phyloP scores from a whole-genome alignment of 225 moss, liverwort and hornwort species.

The Anthoceros angustus region DNA sequence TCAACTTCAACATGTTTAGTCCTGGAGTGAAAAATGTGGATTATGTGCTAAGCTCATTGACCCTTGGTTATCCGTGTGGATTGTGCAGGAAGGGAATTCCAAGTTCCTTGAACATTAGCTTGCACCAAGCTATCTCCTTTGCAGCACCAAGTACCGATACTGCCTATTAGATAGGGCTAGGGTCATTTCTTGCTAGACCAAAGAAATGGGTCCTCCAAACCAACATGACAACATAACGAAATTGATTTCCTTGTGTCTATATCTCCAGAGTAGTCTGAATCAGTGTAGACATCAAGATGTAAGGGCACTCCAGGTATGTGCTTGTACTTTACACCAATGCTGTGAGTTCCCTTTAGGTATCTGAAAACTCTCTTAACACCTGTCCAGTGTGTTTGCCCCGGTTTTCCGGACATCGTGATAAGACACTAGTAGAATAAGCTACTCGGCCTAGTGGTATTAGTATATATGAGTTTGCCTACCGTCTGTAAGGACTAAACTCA shows the following conservation, averaged over 20 bases:
- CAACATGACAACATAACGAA: neutral
- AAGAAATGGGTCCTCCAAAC: neutral
- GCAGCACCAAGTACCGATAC: conserved; percentile 4
- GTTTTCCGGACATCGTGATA: neutral
- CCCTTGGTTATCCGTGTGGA: neutral
- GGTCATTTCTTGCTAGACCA: neutral
- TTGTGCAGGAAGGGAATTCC: neutral
- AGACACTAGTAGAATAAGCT: neutral
- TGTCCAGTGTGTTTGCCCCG: neutral
- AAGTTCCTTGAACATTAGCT: neutral
- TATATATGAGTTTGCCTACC: neutral
- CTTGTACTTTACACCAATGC: neutral
- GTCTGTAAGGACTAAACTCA: neutral
- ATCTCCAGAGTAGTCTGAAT: conserved; percentile 8
- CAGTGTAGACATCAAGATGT: neutral
- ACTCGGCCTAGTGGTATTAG: neutral
- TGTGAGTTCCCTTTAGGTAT: neutral
- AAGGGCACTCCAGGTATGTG: neutral
- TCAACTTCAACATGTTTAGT: conserved; percentile 4
- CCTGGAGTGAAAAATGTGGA: conserved; percentile 1
- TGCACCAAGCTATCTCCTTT: neutral
- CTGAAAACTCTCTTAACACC: neutral
- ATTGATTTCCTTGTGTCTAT: conserved; percentile 8
- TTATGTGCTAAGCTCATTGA: neutral
- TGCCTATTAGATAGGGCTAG: neutral